Percentiles rank a stretch among this genome's conserved stretches.
Evolutionary conservation across 345 rosid species (phyloP).

Genomic region (Citrus mangshanensis): DNA sequence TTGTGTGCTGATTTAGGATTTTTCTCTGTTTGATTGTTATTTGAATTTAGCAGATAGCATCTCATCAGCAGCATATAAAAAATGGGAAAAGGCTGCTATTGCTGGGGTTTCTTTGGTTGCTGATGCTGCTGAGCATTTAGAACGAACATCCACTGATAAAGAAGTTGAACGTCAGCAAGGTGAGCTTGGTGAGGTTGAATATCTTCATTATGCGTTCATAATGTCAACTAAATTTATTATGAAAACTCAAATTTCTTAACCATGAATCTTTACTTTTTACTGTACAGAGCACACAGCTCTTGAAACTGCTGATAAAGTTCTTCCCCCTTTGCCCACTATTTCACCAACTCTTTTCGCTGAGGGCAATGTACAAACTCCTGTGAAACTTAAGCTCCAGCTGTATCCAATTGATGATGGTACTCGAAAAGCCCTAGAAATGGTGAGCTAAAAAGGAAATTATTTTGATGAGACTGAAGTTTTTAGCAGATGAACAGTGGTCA

Average conservation of each 20-base stretch:
- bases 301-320: conserved; percentile 40
- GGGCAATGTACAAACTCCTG: conserved; percentile 41
- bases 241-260: conserved; percentile 11
- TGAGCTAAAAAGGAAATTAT: conserved; percentile 34
- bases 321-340: conserved; percentile 37
- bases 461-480: conserved; percentile 17
- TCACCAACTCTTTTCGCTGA: conserved; percentile 49
- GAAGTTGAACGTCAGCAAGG: conserved; percentile 51
- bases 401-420: conserved; percentile 93
- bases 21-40: conserved; percentile 14
- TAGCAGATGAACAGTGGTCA: conserved; percentile 10
- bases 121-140: conserved; percentile 98
- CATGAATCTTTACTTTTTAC: conserved; percentile 20
- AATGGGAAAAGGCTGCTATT: conserved; percentile 98
- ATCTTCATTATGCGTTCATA: conserved; percentile 15
- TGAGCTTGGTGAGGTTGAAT: conserved; percentile 28
- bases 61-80: conserved; percentile 70
- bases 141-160: conserved; percentile 54
- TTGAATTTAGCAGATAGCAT: conserved; percentile 34
- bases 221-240: conserved; percentile 16
- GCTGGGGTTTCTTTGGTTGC: conserved; percentile 99
- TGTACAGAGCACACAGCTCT: conserved; percentile 39
- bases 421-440: conserved; percentile 86
- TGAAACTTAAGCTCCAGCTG: conserved; percentile 90
- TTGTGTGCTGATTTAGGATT: neutral